These are phyloP conservation scores for Cercis canadensis DNA, from an alignment of 306 rosid species.

Conservation along the genomic window DNA sequence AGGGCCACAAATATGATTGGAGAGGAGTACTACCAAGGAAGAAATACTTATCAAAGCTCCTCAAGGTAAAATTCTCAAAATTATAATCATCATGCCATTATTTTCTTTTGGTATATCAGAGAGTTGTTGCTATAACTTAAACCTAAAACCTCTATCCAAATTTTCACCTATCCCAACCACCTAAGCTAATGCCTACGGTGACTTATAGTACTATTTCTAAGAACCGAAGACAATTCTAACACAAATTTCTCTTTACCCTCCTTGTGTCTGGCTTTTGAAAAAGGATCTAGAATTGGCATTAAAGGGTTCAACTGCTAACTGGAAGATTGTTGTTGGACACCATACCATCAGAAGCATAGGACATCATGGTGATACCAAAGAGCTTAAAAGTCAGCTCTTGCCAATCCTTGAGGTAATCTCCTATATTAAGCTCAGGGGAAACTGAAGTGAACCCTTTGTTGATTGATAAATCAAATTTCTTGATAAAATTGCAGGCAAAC, in stretches of 20 bases:
- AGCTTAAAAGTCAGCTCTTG: slow-evolving; percentile 41
- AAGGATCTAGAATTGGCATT: slow-evolving; percentile 51
- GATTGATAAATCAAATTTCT: slow-evolving; percentile 4
- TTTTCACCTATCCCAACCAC: no score
- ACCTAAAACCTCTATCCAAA: no score
- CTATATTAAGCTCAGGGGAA: slow-evolving; percentile 19
- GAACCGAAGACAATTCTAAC: slow-evolving; percentile 3
- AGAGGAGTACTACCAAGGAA: slow-evolving; percentile 55
- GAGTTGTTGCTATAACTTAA: no score
- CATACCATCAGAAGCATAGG: slow-evolving; percentile 54
- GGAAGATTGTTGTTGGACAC: slow-evolving; percentile 63
- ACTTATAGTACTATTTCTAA: neutral
- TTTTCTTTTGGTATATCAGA: no score
- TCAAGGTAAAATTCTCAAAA: slow-evolving; percentile 34
- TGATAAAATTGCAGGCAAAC: slow-evolving; percentile 52
- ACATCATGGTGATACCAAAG: slow-evolving; percentile 52
- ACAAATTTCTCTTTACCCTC: neutral
- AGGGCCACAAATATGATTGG: slow-evolving; percentile 61
- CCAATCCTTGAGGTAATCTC: slow-evolving; percentile 57
- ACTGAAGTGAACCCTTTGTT: slow-evolving; percentile 27
- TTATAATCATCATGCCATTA: neutral
- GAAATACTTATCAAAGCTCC: slow-evolving; percentile 45
- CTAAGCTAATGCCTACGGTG: no score
- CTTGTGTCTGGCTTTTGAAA: neutral
- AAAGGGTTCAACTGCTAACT: slow-evolving; percentile 42